These are phyloP conservation scores for Diddensiella transvaalensis DNA, from an alignment of 805 yeast species.

Conservation along the genomic window DNA sequence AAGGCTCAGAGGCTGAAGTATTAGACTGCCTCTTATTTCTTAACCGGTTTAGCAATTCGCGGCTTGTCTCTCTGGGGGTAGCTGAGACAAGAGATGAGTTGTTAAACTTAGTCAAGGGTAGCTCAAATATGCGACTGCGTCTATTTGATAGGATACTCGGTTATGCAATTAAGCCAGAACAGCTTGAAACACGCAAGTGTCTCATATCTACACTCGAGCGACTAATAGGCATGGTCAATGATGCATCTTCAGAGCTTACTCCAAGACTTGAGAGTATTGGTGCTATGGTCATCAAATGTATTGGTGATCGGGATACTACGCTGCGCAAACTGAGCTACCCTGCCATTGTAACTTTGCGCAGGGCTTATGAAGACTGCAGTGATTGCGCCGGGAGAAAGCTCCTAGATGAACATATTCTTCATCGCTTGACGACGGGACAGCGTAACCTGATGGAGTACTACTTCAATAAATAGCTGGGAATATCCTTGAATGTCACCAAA, in stretches of 20 bases:
- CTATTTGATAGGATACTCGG: constrained; percentile 11
- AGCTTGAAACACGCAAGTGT: constrained; percentile 3
- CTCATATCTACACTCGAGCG: constrained; percentile 14
- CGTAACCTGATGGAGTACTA: constrained; percentile 26
- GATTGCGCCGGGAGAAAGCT: no score
- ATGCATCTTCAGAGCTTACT: background rate
- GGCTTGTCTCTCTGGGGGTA: constrained; percentile 18
- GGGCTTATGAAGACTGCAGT: background rate
- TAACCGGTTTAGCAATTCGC: constrained; percentile 12
- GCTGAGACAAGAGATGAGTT: constrained; percentile 23
- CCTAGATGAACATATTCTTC: constrained; percentile 13
- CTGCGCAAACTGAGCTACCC: constrained; percentile 33
- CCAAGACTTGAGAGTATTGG: constrained; percentile 8
- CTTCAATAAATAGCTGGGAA: background rate
- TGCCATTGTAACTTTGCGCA: constrained; percentile 17
- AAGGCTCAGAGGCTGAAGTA: constrained; percentile 16
- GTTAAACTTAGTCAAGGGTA: constrained; percentile 7
- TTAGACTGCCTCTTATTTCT: constrained; percentile 16
- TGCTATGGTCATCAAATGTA: constrained; percentile 11
- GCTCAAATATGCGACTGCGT: background rate
- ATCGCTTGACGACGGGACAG: constrained; percentile 28
- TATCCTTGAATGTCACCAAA: background rate
- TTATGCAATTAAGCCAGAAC: background rate
- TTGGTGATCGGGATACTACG: constrained; percentile 22
- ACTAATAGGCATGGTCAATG: constrained; percentile 1